A percentile compares a stretch with the other conserved stretches of the same genome.
These are phyloP conservation scores for Lasiodiplodia theobromae DNA, from an alignment of 2,329 filamentous ascomycete species.

Conservation along the genomic window DNA sequence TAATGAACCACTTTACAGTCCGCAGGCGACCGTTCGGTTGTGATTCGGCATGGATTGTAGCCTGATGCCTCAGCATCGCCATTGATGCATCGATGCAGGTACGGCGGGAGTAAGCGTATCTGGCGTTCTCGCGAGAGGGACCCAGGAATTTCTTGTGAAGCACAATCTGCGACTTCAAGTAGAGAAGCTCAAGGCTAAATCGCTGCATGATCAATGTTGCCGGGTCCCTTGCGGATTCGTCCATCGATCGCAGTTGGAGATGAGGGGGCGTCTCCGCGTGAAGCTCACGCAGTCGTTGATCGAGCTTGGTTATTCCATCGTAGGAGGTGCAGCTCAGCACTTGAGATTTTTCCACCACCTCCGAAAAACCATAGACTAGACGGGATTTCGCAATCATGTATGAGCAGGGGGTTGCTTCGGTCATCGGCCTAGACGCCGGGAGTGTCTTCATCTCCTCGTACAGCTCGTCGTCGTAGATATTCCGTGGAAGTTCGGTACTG, in stretches of 20 bases:
- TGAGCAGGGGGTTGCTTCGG: constrained; percentile 76
- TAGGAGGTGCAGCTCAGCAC: constrained; percentile 68
- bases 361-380: constrained; percentile 72
- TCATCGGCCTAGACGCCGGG: constrained; percentile 70
- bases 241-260: constrained; percentile 75
- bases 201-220: constrained; percentile 76
- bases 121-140: constrained; percentile 77
- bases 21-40: constrained; percentile 74
- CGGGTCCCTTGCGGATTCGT: constrained; percentile 75
- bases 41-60: constrained; percentile 76
- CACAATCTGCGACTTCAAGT: constrained; percentile 86
- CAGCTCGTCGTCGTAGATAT: constrained; percentile 83
- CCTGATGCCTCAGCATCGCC: constrained; percentile 79
- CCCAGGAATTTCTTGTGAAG: constrained; percentile 87
- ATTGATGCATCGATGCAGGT: constrained; percentile 87
- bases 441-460: constrained; percentile 71
- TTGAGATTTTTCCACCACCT: constrained; percentile 72
- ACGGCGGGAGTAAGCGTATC: constrained; percentile 83
- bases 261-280: constrained; percentile 77
- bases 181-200: constrained; percentile 83
- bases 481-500: constrained; percentile 77
- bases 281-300: constrained; percentile 63
- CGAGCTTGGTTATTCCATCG: constrained; percentile 67
- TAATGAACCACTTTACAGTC: constrained; percentile 79
- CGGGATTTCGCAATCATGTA: constrained; percentile 80